Conservation (phyloP, 192 early-diverging fungal genomes). For the Coemansia sp. region DNA sequence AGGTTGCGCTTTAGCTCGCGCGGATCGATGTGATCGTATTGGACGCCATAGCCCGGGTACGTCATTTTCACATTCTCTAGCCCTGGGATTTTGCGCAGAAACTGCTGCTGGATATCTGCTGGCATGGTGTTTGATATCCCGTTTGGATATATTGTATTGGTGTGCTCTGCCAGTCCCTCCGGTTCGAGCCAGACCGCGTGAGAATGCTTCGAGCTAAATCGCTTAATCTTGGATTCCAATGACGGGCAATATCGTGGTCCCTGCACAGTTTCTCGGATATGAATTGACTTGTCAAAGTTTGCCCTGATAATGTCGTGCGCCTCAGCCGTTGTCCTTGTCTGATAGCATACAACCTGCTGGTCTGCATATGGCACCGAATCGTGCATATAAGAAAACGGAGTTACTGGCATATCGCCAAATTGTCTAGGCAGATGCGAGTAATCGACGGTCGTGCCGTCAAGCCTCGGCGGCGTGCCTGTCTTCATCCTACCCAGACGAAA, state of each 20-base stretch:
- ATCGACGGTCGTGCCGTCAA: conserved; percentile 74
- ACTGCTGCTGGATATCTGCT: conserved; percentile 68
- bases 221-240: conserved; percentile 75
- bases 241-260: conserved; percentile 84
- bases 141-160: conserved; percentile 70
- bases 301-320: conserved; percentile 68
- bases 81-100: conserved; percentile 71
- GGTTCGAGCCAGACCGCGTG: conserved; percentile 82
- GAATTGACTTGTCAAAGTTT: conserved; percentile 76
- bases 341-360: conserved; percentile 70
- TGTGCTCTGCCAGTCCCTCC: conserved; percentile 70
- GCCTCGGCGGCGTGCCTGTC: conserved; percentile 79
- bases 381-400: conserved; percentile 76
- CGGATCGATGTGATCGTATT: conserved; percentile 83
- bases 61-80: conserved; percentile 74
- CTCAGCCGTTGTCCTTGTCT: conserved; percentile 67
- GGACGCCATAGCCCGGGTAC: conserved; percentile 78
- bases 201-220: conserved; percentile 64
- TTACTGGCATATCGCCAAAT: conserved; percentile 67
- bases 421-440: conserved; percentile 65
- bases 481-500: conserved; percentile 78
- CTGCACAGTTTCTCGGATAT: conserved; percentile 80
- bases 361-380: conserved; percentile 67
- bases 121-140: conserved; percentile 85
- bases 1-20: conserved; percentile 72